These are phyloP conservation scores for Syzygium aqueum DNA, from an alignment of 345 rosid species.

Conservation along the genomic window DNA sequence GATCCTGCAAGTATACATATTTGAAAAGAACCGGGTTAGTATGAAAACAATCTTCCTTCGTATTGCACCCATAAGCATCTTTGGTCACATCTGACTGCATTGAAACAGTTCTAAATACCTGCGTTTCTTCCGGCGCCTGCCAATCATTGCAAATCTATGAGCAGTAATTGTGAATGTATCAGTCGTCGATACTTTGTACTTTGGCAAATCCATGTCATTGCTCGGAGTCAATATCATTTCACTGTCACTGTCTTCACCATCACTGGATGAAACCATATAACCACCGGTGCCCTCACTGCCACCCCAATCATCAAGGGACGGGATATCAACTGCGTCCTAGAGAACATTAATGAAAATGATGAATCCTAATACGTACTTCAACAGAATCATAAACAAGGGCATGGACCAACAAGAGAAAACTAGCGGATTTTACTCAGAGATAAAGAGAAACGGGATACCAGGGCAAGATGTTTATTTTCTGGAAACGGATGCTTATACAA, in stretches of 20 bases:
- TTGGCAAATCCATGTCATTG: constrained; percentile 43
- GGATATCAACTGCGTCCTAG: constrained; percentile 8
- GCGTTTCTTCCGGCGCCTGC: constrained; percentile 41
- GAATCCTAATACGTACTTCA: background rate
- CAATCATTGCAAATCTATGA: constrained; percentile 55
- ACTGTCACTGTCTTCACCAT: constrained; percentile 75
- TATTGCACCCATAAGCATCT: background rate
- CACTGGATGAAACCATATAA: constrained; percentile 57
- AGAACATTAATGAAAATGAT: background rate
- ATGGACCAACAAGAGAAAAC: background rate
- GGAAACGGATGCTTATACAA: background rate
- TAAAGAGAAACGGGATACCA: background rate
- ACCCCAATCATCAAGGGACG: constrained; percentile 24
- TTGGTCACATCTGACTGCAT: background rate
- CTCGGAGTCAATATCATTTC: constrained; percentile 47
- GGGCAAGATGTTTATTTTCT: background rate
- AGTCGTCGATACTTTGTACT: constrained; percentile 26
- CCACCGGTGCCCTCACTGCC: constrained; percentile 21
- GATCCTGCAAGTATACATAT: constrained; percentile 36
- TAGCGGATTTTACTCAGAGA: background rate
- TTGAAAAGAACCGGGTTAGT: background rate
- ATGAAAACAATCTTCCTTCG: background rate
- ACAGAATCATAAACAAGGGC: background rate
- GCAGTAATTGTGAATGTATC: constrained; percentile 49
- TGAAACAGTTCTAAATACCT: constrained; percentile 32